Base-by-base conservation (phyloP, 2,329 filamentous ascomycete genomes). In the Sporothrix brunneoviolacea region DNA sequence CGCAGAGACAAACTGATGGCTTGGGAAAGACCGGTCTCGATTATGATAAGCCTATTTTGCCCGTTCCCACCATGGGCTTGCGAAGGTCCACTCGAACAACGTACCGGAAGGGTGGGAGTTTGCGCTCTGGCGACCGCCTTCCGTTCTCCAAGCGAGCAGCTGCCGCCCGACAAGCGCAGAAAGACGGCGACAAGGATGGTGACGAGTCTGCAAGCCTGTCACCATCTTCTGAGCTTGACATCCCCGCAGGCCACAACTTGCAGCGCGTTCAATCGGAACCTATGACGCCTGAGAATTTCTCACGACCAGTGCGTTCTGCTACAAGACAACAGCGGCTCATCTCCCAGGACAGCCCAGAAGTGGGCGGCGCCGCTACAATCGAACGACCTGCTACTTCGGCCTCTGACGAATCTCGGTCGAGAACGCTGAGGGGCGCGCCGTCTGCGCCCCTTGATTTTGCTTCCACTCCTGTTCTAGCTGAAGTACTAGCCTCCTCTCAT, bases 71-170 rank as follows among this genome's bases (percentile, higher is more conserved):
- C 1, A 82, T 85, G 65, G 88, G 88, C 28, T 71, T 98, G 43
- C 85, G 93, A 59, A 81, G 93, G 55, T 96, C 93, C 12, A 98
- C 90, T 18, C 80, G 88, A 49, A 98, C 93, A 5, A 91, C 88
- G 22, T 97, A 97, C 65, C 77, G 91, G 60, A 88, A 82, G 60
- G 76, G 88, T 52, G 91, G 91, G 30, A 96, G 91, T 69, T 67
- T 95, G 55, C 84, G 86, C 45, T 88, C 84, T 57, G 86, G 87
- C 21, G 86, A 93, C 54, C 79, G 86, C 48, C 73, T 82, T 4
- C 82, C 86, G 1, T 85, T 89, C 58, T 86, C 88, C 1, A 88
- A 88, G 65, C 80, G 91, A 35, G 74, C 82, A 39, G 74, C 74
- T 4, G 77, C 74, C 2, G 77, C 79, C 38, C 80, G 80, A 52